A percentile compares a stretch with the other conserved stretches of the same genome.
Evolutionary conservation across 2,329 filamentous ascomycete genomes (phyloP).

Genomic region (Trichoderma koningii): DNA sequence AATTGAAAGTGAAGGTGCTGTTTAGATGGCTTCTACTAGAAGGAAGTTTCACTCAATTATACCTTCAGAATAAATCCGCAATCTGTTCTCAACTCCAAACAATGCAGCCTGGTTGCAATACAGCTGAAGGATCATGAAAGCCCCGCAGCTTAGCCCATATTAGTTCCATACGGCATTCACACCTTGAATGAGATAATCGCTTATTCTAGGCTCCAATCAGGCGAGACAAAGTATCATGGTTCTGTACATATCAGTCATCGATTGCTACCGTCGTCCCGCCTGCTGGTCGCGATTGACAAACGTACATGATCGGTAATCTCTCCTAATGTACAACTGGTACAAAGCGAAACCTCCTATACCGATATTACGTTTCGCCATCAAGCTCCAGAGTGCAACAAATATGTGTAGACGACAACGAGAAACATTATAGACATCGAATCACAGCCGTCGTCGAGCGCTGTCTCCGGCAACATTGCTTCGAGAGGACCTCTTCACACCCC

Average conservation of each 20-base stretch:
- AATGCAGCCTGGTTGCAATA: not conserved
- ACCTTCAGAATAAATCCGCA: not conserved
- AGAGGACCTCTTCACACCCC: too few relatives aligned
- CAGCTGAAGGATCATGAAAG: not conserved
- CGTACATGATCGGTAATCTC: too few relatives aligned
- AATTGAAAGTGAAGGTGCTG: not conserved
- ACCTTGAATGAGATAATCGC: not conserved
- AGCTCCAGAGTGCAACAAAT: too few relatives aligned
- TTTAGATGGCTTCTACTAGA: not conserved
- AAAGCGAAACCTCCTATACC: too few relatives aligned
- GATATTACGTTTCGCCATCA: too few relatives aligned
- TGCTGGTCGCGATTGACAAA: too few relatives aligned
- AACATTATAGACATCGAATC: too few relatives aligned
- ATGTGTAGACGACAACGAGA: too few relatives aligned
- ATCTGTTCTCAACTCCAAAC: constrained; percentile 6
- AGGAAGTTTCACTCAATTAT: not conserved
- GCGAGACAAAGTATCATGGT: not conserved
- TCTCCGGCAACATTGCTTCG: too few relatives aligned
- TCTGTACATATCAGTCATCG: not conserved
- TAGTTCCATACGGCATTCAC: not conserved
- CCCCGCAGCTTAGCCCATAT: constrained; percentile 1
- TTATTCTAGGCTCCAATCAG: not conserved
- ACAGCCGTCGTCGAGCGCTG: too few relatives aligned
- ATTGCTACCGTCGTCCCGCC: not conserved
- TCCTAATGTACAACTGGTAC: too few relatives aligned